Percentiles rank a stretch among this genome's conserved stretches.
phyloP scores from a whole-genome alignment of 306 rosid species.

The Inga leiocalycina region DNA sequence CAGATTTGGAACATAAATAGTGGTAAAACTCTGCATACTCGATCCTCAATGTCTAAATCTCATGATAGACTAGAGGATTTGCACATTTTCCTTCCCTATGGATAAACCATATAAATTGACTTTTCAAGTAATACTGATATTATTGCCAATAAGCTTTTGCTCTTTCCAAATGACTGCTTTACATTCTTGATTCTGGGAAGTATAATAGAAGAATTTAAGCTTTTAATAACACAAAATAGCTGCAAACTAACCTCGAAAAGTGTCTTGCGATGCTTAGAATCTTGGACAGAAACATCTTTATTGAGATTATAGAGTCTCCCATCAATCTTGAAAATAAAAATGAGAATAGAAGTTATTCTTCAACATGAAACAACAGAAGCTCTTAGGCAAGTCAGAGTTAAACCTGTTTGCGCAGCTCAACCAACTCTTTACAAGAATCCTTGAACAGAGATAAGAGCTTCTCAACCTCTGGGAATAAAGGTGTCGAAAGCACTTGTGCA shows the following conservation, averaged over 20 bases:
- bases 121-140: constrained; percentile 6
- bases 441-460: constrained; percentile 80
- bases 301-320: constrained; percentile 81
- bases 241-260: constrained; percentile 77
- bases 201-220: not conserved
- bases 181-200: not conserved
- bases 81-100: not conserved
- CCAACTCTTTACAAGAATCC: constrained; percentile 89
- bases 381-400: not conserved
- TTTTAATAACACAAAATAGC: not conserved
- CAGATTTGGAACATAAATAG: not conserved
- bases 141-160: not conserved
- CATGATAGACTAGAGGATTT: not conserved
- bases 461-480: constrained; percentile 90
- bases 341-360: constrained; percentile 9
- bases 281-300: constrained; percentile 90
- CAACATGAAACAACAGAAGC: not conserved
- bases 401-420: constrained; percentile 95
- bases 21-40: not conserved
- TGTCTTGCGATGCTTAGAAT: constrained; percentile 91
- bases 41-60: not conserved
- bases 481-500: constrained; percentile 55
- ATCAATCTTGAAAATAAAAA: constrained; percentile 74
- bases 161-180: not conserved
- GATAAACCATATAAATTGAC: constrained; percentile 6